Conservation (phyloP, 2,329 filamentous ascomycete species). For the Aspergillus udagawae region DNA sequence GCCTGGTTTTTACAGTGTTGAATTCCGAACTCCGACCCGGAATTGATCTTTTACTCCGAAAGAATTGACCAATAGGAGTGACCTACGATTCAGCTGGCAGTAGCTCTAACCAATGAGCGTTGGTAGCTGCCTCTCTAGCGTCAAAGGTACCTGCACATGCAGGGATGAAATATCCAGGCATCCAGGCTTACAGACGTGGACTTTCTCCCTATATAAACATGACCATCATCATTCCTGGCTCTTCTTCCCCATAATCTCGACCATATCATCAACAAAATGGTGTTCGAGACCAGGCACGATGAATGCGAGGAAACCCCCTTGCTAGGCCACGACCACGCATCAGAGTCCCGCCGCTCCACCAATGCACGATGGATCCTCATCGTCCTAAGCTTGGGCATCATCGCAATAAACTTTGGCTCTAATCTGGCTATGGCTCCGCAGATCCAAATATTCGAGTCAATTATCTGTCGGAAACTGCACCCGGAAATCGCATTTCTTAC, state of each 20-base stretch:
- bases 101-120: neutral
- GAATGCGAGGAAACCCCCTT: neutral
- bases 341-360: neutral
- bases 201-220: neutral
- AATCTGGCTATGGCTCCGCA: conserved; percentile 11
- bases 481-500: neutral
- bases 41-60: neutral
- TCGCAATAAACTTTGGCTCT: conserved; percentile 8
- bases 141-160: neutral
- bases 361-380: conserved; percentile 1
- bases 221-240: neutral
- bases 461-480: conserved; percentile 11
- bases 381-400: conserved; percentile 3
- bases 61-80: neutral
- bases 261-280: neutral
- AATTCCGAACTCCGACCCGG: neutral
- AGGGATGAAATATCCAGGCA: neutral
- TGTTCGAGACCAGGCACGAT: neutral
- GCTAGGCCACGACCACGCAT: neutral
- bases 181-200: neutral
- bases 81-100: neutral
- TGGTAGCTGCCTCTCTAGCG: neutral
- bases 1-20: neutral
- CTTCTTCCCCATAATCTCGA: neutral
- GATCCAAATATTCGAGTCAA: conserved; percentile 9